Evolutionary conservation across 2,329 filamentous ascomycete genomes (phyloP).

Genomic region (Xylaria arbuscula): DNA sequence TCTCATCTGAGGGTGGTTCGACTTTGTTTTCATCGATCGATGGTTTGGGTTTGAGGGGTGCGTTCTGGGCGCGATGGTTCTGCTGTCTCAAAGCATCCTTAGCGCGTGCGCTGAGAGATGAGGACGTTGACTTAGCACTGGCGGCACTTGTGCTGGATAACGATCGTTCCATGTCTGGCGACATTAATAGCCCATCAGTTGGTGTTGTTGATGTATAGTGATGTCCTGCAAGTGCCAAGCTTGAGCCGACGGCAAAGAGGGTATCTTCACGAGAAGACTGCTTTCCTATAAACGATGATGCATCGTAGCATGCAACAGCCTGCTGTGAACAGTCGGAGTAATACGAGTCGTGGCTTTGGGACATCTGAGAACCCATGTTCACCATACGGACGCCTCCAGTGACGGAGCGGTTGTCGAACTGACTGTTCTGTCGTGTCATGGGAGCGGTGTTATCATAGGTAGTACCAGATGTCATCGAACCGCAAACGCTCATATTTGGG

Average conservation of each 20-base stretch:
- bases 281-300: slow-evolving; percentile 45
- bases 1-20: slow-evolving; percentile 41
- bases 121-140: slow-evolving; percentile 59
- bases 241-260: slow-evolving; percentile 55
- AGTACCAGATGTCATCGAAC: slow-evolving; percentile 52
- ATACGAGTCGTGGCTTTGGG: slow-evolving; percentile 45
- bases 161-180: slow-evolving; percentile 60
- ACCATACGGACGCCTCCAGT: slow-evolving; percentile 50
- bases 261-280: slow-evolving; percentile 45
- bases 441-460: slow-evolving; percentile 49
- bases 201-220: slow-evolving; percentile 49
- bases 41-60: slow-evolving; percentile 60
- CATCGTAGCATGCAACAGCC: slow-evolving; percentile 42
- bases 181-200: slow-evolving; percentile 48
- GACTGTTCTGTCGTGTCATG: slow-evolving; percentile 51
- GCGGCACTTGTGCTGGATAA: slow-evolving; percentile 57
- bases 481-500: slow-evolving; percentile 48
- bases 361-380: slow-evolving; percentile 50
- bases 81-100: slow-evolving; percentile 62
- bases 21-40: slow-evolving; percentile 46
- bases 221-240: slow-evolving; percentile 45
- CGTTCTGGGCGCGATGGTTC: slow-evolving; percentile 55
- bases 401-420: slow-evolving; percentile 48
- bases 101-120: slow-evolving; percentile 60
- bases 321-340: slow-evolving; percentile 42